Conservation (phyloP, 2,329 filamentous ascomycete genomes). For the Ambrosiella xylebori region DNA sequence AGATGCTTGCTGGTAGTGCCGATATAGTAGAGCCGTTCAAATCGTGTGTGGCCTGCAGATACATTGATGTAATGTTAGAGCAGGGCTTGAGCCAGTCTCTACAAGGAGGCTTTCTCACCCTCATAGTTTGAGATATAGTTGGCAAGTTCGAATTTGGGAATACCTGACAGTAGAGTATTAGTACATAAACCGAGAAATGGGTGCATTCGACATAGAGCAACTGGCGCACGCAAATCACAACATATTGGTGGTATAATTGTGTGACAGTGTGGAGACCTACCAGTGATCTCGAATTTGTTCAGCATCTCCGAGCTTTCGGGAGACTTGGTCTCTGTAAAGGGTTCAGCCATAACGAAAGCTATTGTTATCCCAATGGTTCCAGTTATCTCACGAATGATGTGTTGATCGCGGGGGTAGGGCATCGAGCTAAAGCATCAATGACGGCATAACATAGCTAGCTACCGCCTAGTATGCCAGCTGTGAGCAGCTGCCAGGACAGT, state of each 20-base stretch:
- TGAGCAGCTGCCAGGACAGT: too few species aligned
- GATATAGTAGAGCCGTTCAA: conserved; percentile 67
- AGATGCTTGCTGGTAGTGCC: conserved; percentile 62
- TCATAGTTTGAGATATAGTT: conserved; percentile 79
- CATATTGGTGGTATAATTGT: background rate
- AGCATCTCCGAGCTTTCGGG: too few species aligned
- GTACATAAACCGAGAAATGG: background rate
- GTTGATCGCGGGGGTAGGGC: too few species aligned
- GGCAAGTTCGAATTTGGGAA: conserved; percentile 80
- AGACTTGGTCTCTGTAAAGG: too few species aligned
- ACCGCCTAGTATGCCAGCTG: too few species aligned
- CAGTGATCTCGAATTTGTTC: too few species aligned
- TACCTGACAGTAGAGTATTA: conserved; percentile 31
- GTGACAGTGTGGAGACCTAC: too few species aligned
- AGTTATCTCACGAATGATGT: too few species aligned
- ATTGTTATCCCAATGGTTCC: too few species aligned
- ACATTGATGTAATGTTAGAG: background rate
- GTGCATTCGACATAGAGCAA: background rate
- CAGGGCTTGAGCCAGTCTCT: background rate
- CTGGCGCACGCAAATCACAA: background rate
- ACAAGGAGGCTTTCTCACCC: conserved; percentile 32
- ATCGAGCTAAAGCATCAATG: too few species aligned
- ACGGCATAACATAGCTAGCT: too few species aligned
- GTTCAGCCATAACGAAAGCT: too few species aligned
- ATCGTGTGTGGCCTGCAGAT: conserved; percentile 54